phyloP scores from a whole-genome alignment of 805 yeast genomes.

The Nakazawaea wyomingensis region DNA sequence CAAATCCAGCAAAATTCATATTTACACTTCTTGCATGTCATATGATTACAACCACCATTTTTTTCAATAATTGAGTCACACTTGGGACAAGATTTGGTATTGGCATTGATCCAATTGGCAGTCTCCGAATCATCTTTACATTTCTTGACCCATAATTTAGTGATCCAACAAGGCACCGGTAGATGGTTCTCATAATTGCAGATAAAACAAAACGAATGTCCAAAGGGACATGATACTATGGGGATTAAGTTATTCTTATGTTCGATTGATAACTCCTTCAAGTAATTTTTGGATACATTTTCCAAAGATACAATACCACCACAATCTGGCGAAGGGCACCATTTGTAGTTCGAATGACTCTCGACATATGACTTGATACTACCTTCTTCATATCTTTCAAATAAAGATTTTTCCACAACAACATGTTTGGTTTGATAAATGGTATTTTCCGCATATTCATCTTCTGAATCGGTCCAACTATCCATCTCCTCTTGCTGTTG shows the following conservation, averaged over 20 bases:
- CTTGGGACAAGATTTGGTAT: slow-evolving; percentile 83
- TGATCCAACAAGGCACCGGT: slow-evolving; percentile 77
- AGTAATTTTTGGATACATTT: slow-evolving; percentile 13
- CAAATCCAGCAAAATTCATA: slow-evolving; percentile 95
- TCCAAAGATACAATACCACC: slow-evolving; percentile 39
- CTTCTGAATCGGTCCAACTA: slow-evolving; percentile 12
- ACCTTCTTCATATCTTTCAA: slow-evolving; percentile 35
- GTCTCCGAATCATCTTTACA: slow-evolving; percentile 88
- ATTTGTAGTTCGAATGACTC: slow-evolving; percentile 45
- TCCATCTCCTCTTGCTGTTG: slow-evolving; percentile 19
- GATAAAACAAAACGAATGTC: slow-evolving; percentile 71
- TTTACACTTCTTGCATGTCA: slow-evolving; percentile 76
- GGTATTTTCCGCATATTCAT: slow-evolving; percentile 18
- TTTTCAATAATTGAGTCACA: slow-evolving; percentile 81
- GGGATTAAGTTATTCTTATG: slow-evolving; percentile 39
- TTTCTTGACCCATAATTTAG: slow-evolving; percentile 67
- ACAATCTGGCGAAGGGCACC: slow-evolving; percentile 90
- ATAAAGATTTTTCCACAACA: slow-evolving; percentile 18
- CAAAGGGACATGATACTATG: slow-evolving; percentile 59
- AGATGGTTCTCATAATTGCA: slow-evolving; percentile 75
- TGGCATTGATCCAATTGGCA: slow-evolving; percentile 75
- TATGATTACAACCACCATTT: slow-evolving; percentile 96
- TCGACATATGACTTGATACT: slow-evolving; percentile 48
- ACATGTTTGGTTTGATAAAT: slow-evolving; percentile 14
- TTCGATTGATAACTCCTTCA: slow-evolving; percentile 14